phyloP scores from a whole-genome alignment of 257 asterid genomes.

The Linderniella brevidens region DNA sequence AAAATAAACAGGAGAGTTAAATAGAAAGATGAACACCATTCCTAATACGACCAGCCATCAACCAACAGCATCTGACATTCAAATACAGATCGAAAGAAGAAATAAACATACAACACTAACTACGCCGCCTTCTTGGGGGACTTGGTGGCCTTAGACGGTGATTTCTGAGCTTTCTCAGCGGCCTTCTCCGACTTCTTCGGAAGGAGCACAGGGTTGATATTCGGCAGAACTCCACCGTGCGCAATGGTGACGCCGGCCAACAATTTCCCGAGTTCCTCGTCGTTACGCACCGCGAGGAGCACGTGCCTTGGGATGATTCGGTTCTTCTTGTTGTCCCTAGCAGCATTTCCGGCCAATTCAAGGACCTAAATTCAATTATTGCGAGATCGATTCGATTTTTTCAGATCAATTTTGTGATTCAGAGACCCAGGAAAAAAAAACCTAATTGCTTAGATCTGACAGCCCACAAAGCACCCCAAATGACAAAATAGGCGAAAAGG shows the following conservation, averaged over 20 bases:
- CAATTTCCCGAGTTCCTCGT: slow-evolving; percentile 32
- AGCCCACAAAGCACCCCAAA: too few species aligned
- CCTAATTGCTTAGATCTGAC: too few species aligned
- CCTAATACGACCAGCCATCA: too few species aligned
- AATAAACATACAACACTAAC: neutral
- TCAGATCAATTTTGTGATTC: too few species aligned
- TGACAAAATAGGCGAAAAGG: neutral
- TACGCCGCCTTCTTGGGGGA: slow-evolving; percentile 26
- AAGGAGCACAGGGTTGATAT: slow-evolving; percentile 32
- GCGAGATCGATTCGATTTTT: too few species aligned
- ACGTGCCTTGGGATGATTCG: slow-evolving; percentile 35
- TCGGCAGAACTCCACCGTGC: slow-evolving; percentile 37
- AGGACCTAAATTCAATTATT: slow-evolving; percentile 15
- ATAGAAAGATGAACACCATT: too few species aligned
- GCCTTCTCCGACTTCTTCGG: slow-evolving; percentile 26
- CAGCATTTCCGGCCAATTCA: slow-evolving; percentile 44
- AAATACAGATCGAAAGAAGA: too few species aligned
- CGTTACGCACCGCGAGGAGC: slow-evolving; percentile 33
- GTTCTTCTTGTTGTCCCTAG: slow-evolving; percentile 35
- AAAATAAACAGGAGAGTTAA: too few species aligned
- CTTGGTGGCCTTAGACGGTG: slow-evolving; percentile 12
- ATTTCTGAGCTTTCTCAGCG: slow-evolving; percentile 8
- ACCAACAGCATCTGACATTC: too few species aligned
- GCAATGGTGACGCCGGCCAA: slow-evolving; percentile 38
- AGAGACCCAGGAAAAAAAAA: too few species aligned